phyloP scores from a whole-genome alignment of 495 filamentous ascomycete genomes.

The Tuber microsphaerosporum region DNA sequence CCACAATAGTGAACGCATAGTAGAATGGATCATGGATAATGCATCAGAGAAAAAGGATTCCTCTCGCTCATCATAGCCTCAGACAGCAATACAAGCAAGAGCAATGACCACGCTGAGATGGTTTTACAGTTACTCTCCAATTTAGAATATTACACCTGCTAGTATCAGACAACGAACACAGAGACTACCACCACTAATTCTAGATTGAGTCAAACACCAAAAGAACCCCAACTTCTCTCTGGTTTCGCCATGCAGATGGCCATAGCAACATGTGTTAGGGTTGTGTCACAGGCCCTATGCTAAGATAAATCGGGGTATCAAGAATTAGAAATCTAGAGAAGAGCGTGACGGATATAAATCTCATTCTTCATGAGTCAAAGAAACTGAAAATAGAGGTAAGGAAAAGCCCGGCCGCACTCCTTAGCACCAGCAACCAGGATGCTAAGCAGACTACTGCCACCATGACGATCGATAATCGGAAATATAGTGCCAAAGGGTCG shows the following conservation, averaged over 20 bases:
- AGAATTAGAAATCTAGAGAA: constrained; percentile 88
- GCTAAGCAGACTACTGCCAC: too few relatives aligned
- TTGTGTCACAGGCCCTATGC: constrained; percentile 58
- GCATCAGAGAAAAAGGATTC: constrained; percentile 46
- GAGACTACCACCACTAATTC: constrained; percentile 16
- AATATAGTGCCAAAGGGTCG: too few relatives aligned
- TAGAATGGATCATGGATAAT: constrained; percentile 48
- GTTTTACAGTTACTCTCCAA: constrained; percentile 52
- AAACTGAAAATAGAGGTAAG: constrained; percentile 47
- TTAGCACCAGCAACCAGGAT: too few relatives aligned
- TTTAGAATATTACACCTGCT: constrained; percentile 43
- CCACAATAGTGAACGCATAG: constrained; percentile 43
- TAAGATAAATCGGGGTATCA: constrained; percentile 77
- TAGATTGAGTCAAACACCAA: constrained; percentile 13
- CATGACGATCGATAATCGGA: too few relatives aligned
- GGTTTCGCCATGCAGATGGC: constrained; percentile 75
- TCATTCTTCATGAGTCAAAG: constrained; percentile 77
- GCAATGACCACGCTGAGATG: constrained; percentile 51
- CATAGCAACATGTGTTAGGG: constrained; percentile 53
- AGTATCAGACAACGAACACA: constrained; percentile 43
- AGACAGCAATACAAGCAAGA: constrained; percentile 47
- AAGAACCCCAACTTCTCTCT: constrained; percentile 58
- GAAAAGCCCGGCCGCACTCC: too few relatives aligned
- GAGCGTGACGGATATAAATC: constrained; percentile 56
- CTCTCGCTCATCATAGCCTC: constrained; percentile 43